phyloP scores from a whole-genome alignment of 371 early-diverging fungal species.

The Dichotomocladium elegans region DNA sequence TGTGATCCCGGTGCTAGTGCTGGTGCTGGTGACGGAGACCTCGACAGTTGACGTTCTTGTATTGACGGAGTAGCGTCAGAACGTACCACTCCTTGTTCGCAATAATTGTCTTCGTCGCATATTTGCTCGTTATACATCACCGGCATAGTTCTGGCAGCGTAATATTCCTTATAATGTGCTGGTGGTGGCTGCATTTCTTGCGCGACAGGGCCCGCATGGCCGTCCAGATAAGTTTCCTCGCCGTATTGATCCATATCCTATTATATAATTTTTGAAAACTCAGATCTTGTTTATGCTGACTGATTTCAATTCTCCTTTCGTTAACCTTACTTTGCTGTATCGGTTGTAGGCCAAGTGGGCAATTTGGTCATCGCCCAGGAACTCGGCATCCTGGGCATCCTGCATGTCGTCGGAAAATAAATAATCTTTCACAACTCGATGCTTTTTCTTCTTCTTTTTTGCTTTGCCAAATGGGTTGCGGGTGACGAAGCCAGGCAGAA shows the following conservation, averaged over 20 bases:
- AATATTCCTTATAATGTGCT: conserved; percentile 15
- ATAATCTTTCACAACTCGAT: conserved; percentile 16
- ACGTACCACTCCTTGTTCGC: too few relatives aligned
- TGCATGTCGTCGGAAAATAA: conserved; percentile 17
- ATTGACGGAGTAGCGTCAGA: background rate
- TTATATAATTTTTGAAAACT: background rate
- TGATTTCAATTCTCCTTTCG: too few relatives aligned
- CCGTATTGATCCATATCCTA: conserved; percentile 30
- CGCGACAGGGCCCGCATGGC: conserved; percentile 15
- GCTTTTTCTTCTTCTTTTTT: conserved; percentile 11
- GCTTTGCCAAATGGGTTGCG: conserved; percentile 39
- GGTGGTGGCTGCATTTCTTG: conserved; percentile 32
- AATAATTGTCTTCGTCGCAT: background rate
- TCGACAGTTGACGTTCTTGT: background rate
- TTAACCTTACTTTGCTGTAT: background rate
- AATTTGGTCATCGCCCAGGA: conserved; percentile 40
- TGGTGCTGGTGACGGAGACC: background rate
- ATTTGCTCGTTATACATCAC: conserved; percentile 1
- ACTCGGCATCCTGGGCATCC: conserved; percentile 37
- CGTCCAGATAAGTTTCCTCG: conserved; percentile 22
- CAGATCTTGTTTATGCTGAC: too few relatives aligned
- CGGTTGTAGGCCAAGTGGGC: conserved; percentile 17
- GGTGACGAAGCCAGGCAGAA: conserved; percentile 28
- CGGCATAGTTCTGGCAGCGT: conserved; percentile 31
- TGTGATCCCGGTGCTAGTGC: background rate